Evolutionary conservation across 2,329 filamentous ascomycete species (phyloP), one percentile per base, ranked within the genome.

Genomic region (Cladosporium oxysporum): DNA sequence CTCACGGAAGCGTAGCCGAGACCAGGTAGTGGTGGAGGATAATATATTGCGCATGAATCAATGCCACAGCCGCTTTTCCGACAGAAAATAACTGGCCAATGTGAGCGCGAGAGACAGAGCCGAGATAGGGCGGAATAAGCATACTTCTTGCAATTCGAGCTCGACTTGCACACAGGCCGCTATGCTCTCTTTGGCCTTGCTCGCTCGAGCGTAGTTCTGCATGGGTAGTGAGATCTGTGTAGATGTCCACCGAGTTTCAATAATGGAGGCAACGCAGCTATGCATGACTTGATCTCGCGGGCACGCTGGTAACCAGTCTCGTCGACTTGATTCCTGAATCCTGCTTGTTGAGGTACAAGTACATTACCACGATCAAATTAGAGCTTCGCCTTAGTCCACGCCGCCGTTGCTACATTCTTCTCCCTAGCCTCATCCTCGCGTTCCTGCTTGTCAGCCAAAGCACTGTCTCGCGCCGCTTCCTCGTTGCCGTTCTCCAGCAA

Each of bases 401-500:
- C 55, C 10, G 53, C 44, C 11, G 26, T 31, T 16, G 31, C 28
- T n/a, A 60, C 63, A 14, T 41, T 65, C 55, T 65, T 44, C 31
- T 65, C 55, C 57, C 67, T 66, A 59, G 47, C 64, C 61, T 44
- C 62, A 60, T 52, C 64, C 58, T 74, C 73, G 35, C 65, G 67
- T 59, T 80, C 79, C 3, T 31, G 44, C 58, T 66, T 66, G 55
- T 64, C 65, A 61, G 52, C 65, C 21, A 64, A 49, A 12, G 23
- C 58, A 59, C 50, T 62, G 12, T 69, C 65, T 21, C 62, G 66
- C 76, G 76, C 66, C 81, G 82, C 58, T 73, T 77, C 69, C 77
- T 75, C 68, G 77, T 74, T 61, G 23, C 68, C 68, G 3, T 79
- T 80, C 65, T 84, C 84, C 69, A 93, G 75, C 71, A 87, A 80